These are phyloP conservation scores for Candolleomyces eurysporus DNA, from an alignment of 768 basidiomycete species.

Conservation along the genomic window DNA sequence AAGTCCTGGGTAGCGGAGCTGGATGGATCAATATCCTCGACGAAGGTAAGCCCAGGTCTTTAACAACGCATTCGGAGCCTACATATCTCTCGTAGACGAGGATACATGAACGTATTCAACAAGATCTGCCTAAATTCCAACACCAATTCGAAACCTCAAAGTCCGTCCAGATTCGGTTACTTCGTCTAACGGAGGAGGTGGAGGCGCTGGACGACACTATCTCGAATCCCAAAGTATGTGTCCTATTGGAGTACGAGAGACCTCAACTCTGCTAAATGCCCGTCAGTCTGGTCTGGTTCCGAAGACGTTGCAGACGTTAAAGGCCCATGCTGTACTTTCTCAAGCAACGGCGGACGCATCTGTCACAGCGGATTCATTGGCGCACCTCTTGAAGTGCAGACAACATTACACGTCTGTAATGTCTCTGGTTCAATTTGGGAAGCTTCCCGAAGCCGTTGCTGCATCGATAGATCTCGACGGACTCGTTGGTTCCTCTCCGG, in stretches of 20 bases:
- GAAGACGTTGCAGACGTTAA: constrained; percentile 50
- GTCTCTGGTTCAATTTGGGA: constrained; percentile 50
- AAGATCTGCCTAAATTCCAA: constrained; percentile 62
- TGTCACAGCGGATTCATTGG: constrained; percentile 47
- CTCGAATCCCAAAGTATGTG: constrained; percentile 57
- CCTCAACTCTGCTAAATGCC: constrained; percentile 8
- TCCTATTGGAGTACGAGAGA: not conserved
- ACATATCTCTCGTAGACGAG: constrained; percentile 41
- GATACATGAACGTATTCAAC: constrained; percentile 72
- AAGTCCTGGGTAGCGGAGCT: constrained; percentile 72
- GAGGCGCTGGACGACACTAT: constrained; percentile 48
- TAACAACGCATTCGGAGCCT: not conserved
- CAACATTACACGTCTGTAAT: constrained; percentile 43
- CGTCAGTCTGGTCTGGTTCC: constrained; percentile 69
- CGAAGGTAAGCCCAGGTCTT: constrained; percentile 52
- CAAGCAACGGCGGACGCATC: constrained; percentile 61
- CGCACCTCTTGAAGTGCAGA: constrained; percentile 54
- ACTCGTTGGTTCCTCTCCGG: constrained; percentile 47
- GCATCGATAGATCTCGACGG: constrained; percentile 39
- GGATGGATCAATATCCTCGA: constrained; percentile 64
- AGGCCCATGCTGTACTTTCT: constrained; percentile 59
- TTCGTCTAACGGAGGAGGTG: constrained; percentile 50
- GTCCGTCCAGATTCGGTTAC: constrained; percentile 61
- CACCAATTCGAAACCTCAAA: constrained; percentile 59
- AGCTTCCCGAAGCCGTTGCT: constrained; percentile 62